Conservation (phyloP, 179 eudicot species). For the Beta corolliflora region DNA sequence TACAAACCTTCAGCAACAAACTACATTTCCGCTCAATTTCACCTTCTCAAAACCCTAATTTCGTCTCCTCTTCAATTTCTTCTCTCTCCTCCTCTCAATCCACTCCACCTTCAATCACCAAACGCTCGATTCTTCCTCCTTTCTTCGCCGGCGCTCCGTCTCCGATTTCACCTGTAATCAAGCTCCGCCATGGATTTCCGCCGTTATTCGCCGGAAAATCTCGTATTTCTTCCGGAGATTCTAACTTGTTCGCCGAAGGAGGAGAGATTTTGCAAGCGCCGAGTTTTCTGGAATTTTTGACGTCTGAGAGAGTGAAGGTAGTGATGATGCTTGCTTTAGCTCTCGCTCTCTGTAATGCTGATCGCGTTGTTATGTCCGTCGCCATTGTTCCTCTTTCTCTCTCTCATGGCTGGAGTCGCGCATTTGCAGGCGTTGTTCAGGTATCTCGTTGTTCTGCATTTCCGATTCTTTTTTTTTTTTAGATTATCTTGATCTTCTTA, state of each 20-base stretch:
- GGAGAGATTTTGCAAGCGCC: slow-evolving; percentile 18
- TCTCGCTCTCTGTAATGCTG: slow-evolving; percentile 77
- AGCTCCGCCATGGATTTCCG: background rate
- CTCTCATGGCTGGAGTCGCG: slow-evolving; percentile 69
- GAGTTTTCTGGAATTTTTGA: slow-evolving; percentile 61
- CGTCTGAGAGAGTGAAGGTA: slow-evolving; percentile 94
- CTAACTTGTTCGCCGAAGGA: slow-evolving; percentile 14
- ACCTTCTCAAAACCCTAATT: slow-evolving; percentile 32
- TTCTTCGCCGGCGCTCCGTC: background rate
- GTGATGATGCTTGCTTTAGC: slow-evolving; percentile 82
- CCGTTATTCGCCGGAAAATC: slow-evolving; percentile 8
- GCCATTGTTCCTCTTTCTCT: slow-evolving; percentile 85
- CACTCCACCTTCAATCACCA: slow-evolving; percentile 10
- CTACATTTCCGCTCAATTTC: slow-evolving; percentile 11
- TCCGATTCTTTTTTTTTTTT: background rate
- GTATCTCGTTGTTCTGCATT: slow-evolving; percentile 30
- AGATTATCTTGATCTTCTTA: background rate
- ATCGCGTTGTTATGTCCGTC: slow-evolving; percentile 92
- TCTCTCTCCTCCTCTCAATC: slow-evolving; percentile 7
- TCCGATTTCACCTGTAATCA: background rate
- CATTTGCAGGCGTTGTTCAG: slow-evolving; percentile 96
- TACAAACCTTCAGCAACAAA: slow-evolving; percentile 19
- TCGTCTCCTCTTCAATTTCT: background rate
- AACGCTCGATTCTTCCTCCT: slow-evolving; percentile 1
- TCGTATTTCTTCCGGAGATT: slow-evolving; percentile 36